Percentiles rank a stretch among this genome's conserved stretches.
phyloP scores from a whole-genome alignment of 805 yeast species.

The Cyberlindnera xylosilytica region DNA sequence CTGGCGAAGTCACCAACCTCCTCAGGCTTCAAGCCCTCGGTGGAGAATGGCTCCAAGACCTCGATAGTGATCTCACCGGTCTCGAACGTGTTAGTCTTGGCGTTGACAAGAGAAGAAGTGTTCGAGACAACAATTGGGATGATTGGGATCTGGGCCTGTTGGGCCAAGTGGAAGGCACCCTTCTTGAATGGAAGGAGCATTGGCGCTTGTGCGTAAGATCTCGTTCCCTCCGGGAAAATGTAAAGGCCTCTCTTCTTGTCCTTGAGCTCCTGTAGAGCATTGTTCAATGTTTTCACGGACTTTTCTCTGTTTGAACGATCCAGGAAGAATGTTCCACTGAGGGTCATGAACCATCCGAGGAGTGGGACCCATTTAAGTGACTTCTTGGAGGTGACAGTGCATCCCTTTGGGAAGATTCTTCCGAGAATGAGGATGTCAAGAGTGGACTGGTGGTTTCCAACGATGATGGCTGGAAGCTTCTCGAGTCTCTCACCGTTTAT shows the following conservation, averaged over 20 bases:
- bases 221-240: slow-evolving; percentile 97
- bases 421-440: slow-evolving; percentile 83
- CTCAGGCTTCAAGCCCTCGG: slow-evolving; percentile 65
- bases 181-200: slow-evolving; percentile 85
- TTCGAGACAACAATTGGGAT: slow-evolving; percentile 87
- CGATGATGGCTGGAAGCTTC: slow-evolving; percentile 68
- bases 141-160: slow-evolving; percentile 85
- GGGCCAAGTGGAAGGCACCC: slow-evolving; percentile 97
- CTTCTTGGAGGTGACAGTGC: slow-evolving; percentile 89
- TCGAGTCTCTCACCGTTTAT: slow-evolving; percentile 61
- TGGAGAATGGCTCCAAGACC: slow-evolving; percentile 78
- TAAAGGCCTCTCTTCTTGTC: slow-evolving; percentile 68
- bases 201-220: slow-evolving; percentile 72
- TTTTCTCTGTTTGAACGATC: slow-evolving; percentile 76
- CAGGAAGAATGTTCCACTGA: slow-evolving; percentile 87
- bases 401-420: slow-evolving; percentile 78
- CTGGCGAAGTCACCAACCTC: slow-evolving; percentile 63
- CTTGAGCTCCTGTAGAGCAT: slow-evolving; percentile 63
- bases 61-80: slow-evolving; percentile 73
- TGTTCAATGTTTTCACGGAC: slow-evolving; percentile 70
- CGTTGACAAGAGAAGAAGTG: slow-evolving; percentile 68
- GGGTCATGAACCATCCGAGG: slow-evolving; percentile 94
- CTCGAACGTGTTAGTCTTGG: slow-evolving; percentile 61
- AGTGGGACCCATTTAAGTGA: slow-evolving; percentile 82
- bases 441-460: slow-evolving; percentile 90